Percentiles rank a stretch among this genome's conserved stretches.
Evolutionary conservation across 2,329 filamentous ascomycete genomes (phyloP).

Genomic region (Diaporthe ampelina): DNA sequence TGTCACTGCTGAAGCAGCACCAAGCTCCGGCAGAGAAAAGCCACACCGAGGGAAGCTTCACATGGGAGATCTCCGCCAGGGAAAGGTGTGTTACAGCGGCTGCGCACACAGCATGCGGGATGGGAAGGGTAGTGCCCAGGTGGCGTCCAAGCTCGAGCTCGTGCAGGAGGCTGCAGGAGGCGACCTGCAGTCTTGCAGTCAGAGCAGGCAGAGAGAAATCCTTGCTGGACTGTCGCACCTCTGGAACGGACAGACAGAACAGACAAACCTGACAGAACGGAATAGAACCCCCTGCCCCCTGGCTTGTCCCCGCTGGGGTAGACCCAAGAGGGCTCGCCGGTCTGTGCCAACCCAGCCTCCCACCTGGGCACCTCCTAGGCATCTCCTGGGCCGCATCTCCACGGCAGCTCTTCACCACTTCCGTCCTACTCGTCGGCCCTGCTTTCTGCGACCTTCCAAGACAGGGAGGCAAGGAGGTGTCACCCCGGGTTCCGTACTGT

Average conservation of each 20-base stretch:
- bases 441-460: constrained; percentile 27
- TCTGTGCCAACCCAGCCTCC: constrained; percentile 32
- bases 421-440: constrained; percentile 1
- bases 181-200: background rate
- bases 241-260: background rate
- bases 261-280: background rate
- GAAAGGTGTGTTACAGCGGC: background rate
- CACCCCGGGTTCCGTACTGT: background rate
- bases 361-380: constrained; percentile 5
- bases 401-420: background rate
- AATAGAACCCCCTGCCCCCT: background rate
- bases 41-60: constrained; percentile 4
- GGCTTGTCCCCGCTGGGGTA: background rate
- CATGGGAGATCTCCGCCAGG: constrained; percentile 14
- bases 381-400: background rate
- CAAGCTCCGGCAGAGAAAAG: constrained; percentile 17
- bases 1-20: background rate
- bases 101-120: too few species aligned
- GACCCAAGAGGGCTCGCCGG: constrained; percentile 9
- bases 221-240: constrained; percentile 25
- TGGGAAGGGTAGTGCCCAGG: too few species aligned
- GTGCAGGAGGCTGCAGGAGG: constrained; percentile 24
- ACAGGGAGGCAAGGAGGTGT: constrained; percentile 19
- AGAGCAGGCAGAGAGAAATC: background rate
- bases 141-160: constrained; percentile 12